Evolutionary conservation across 495 filamentous ascomycete genomes (phyloP).

Genomic region (Pseudoneurospora amorphoporcata): DNA sequence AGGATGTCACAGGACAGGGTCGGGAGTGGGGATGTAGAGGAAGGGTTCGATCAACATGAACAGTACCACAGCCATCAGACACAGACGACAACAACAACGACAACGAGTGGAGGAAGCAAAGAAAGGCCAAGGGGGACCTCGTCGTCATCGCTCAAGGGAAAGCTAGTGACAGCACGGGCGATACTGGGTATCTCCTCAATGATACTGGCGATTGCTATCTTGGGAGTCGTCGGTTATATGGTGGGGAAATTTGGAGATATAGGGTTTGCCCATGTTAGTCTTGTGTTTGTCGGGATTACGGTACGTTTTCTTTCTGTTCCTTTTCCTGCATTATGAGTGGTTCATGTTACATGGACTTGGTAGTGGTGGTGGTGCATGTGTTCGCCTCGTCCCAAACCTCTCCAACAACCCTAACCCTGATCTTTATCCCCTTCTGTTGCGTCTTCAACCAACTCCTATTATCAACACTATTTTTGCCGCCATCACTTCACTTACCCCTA

Average conservation of each 20-base stretch:
- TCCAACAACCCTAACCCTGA: not conserved
- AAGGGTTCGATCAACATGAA: not conserved
- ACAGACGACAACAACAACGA: not conserved
- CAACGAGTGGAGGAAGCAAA: not conserved
- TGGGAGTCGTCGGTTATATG: constrained; percentile 14
- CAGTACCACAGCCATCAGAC: not conserved
- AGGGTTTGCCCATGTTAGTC: constrained; percentile 12
- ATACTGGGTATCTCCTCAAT: constrained; percentile 4
- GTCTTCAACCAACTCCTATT: too few relatives aligned
- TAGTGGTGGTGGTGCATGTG: not conserved
- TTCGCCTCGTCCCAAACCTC: not conserved
- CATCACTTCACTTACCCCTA: not conserved
- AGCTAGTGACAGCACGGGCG: constrained; percentile 3
- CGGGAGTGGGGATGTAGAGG: not conserved
- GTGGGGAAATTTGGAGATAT: constrained; percentile 7
- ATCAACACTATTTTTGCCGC: too few relatives aligned
- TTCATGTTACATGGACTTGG: not conserved
- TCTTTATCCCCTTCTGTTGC: too few relatives aligned
- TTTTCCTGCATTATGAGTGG: not conserved
- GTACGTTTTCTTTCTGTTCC: not conserved
- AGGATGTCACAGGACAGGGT: not conserved
- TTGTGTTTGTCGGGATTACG: constrained; percentile 14
- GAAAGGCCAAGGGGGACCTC: not conserved
- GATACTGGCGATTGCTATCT: constrained; percentile 9
- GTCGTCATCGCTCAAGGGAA: not conserved